phyloP scores from a whole-genome alignment of 2,329 filamentous ascomycete species.

The Dactylonectria estremocensis region DNA sequence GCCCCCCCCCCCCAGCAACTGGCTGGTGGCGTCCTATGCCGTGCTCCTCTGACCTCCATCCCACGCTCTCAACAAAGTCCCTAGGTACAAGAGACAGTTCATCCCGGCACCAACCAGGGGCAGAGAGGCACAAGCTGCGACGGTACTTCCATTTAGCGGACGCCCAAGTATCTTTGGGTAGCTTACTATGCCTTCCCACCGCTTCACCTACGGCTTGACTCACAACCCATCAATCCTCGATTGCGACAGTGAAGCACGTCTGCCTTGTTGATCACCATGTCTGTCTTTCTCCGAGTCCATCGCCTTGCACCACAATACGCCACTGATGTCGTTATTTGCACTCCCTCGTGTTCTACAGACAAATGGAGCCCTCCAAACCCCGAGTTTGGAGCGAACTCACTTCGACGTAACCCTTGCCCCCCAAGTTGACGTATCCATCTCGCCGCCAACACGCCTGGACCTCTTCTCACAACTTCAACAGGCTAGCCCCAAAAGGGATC shows the following conservation, averaged over 20 bases:
- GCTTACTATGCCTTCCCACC: slow-evolving; percentile 1
- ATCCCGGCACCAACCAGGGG: slow-evolving; percentile 5
- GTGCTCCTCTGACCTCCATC: slow-evolving; percentile 19
- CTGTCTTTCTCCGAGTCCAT: background rate
- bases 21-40: slow-evolving; percentile 25
- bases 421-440: slow-evolving; percentile 30
- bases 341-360: slow-evolving; percentile 12
- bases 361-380: slow-evolving; percentile 27
- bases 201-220: slow-evolving; percentile 4
- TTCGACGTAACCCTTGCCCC: background rate
- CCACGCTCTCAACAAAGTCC: slow-evolving; percentile 41
- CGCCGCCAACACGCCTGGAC: slow-evolving; percentile 37
- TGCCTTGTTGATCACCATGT: background rate
- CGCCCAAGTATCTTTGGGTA: slow-evolving; percentile 28
- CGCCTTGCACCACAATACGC: background rate
- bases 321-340: slow-evolving; percentile 1
- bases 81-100: background rate
- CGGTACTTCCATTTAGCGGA: slow-evolving; percentile 27
- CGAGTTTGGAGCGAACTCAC: slow-evolving; percentile 38
- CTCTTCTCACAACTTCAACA: slow-evolving; percentile 26
- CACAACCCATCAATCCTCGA: background rate
- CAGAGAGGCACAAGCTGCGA: background rate
- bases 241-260: background rate
- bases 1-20: slow-evolving; percentile 26
- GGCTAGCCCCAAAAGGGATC: slow-evolving; percentile 33